Evolutionary conservation across 177 flowering plant genomes (phyloP).

Genomic region (Vitis hybrid): DNA sequence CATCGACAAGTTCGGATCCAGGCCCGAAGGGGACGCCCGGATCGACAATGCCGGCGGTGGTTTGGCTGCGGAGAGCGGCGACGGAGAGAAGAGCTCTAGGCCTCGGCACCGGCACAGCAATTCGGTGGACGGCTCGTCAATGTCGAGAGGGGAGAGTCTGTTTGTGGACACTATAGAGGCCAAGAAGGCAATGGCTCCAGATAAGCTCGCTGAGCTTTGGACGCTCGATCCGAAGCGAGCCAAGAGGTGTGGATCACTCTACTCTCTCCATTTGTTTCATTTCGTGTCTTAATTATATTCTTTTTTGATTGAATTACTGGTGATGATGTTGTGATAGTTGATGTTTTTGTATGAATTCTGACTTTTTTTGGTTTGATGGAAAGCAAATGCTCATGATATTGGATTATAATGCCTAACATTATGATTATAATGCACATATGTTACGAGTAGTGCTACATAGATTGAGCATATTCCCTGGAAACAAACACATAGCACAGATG

Average conservation of each 20-base stretch:
- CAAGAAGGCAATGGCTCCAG: constrained; percentile 96
- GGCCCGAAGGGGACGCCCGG: constrained; percentile 13
- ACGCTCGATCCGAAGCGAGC: constrained; percentile 91
- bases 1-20: constrained; percentile 72
- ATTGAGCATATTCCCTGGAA: no score
- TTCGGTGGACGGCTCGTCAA: constrained; percentile 73
- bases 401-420: not conserved
- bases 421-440: not conserved
- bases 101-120: constrained; percentile 80
- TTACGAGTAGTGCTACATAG: not conserved
- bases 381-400: not conserved
- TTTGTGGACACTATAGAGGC: constrained; percentile 63
- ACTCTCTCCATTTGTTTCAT: not conserved
- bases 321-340: not conserved
- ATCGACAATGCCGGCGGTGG: constrained; percentile 8
- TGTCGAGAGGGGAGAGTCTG: not conserved
- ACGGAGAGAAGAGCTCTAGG: constrained; percentile 21
- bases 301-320: not conserved
- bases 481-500: no score
- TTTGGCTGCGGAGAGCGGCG: constrained; percentile 17
- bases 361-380: not conserved
- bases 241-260: constrained; percentile 56
- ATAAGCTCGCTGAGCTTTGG: constrained; percentile 92
- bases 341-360: not conserved
- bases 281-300: not conserved